phyloP scores from a whole-genome alignment of 2,329 filamentous ascomycete genomes.

The Tolypocladium album region DNA sequence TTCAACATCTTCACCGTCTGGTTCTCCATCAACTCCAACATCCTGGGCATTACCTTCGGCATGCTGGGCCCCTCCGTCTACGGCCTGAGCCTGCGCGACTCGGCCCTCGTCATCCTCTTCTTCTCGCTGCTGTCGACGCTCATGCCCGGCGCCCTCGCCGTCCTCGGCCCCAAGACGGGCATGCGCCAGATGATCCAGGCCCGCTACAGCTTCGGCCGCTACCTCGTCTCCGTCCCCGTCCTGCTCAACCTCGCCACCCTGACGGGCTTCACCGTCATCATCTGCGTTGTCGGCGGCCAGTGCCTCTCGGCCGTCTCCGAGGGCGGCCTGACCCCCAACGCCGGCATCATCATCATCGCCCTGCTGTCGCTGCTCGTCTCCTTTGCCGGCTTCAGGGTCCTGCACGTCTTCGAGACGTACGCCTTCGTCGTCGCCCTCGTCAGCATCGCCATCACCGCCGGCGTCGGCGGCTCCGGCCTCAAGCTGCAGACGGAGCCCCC shows the following conservation, averaged over 20 bases:
- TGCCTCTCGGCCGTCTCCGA: constrained; percentile 43
- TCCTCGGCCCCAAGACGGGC: constrained; percentile 49
- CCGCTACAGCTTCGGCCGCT: constrained; percentile 49
- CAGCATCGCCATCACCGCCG: constrained; percentile 42
- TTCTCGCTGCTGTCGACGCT: constrained; percentile 45
- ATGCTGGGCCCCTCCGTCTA: constrained; percentile 48
- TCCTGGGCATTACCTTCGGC: constrained; percentile 48
- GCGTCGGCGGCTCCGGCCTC: constrained; percentile 40
- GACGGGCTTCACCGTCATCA: constrained; percentile 52
- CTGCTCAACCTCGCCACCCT: constrained; percentile 53
- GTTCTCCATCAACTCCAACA: constrained; percentile 37
- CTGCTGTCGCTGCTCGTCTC: constrained; percentile 47
- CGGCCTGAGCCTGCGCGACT: constrained; percentile 44
- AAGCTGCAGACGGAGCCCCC: constrained; percentile 31
- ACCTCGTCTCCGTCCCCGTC: constrained; percentile 47
- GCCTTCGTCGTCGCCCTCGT: constrained; percentile 46
- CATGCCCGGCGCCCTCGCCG: constrained; percentile 45
- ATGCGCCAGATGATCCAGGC: constrained; percentile 58
- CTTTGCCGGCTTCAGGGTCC: constrained; percentile 47
- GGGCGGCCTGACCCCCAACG: constrained; percentile 36
- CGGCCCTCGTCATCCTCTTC: constrained; percentile 50
- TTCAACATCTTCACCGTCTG: constrained; percentile 37
- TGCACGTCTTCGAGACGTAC: constrained; percentile 48
- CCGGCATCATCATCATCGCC: constrained; percentile 51
- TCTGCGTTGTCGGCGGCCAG: constrained; percentile 49